A percentile compares a stretch with the other conserved stretches of the same genome.
Evolutionary conservation across 164 flowering plant genomes (phyloP).

Genomic region (Chloranthus sessilifolius): DNA sequence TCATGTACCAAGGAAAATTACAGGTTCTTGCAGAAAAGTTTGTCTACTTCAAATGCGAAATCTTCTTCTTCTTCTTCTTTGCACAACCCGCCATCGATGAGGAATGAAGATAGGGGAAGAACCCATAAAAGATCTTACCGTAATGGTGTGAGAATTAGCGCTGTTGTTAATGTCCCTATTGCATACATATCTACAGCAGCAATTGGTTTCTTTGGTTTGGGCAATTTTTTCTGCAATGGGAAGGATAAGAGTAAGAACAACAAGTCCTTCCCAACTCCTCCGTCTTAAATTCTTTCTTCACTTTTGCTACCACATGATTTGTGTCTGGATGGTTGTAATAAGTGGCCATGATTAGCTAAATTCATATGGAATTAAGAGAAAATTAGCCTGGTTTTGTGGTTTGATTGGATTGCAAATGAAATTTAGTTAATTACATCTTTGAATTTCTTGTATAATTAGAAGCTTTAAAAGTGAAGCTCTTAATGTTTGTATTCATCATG

Average conservation of each 20-base stretch:
- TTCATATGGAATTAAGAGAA: no score
- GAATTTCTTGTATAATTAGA: no score
- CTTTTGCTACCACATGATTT: no score
- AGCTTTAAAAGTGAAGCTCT: no score
- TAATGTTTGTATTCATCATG: no score
- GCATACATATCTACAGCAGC: conserved; percentile 52
- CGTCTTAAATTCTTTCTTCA: no score
- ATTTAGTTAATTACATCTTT: no score
- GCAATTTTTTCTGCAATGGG: conserved; percentile 62
- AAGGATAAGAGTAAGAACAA: conserved; percentile 50
- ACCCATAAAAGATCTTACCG: conserved; percentile 28
- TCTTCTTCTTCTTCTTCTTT: conserved; percentile 1
- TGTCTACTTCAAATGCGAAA: background rate
- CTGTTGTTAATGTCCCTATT: conserved; percentile 68
- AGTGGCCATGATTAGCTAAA: no score
- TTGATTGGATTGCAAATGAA: no score
- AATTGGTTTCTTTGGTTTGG: conserved; percentile 51
- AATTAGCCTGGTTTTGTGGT: no score
- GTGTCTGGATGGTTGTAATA: no score
- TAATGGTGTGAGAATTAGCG: conserved; percentile 45
- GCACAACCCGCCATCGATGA: conserved; percentile 29
- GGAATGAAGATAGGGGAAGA: conserved; percentile 16
- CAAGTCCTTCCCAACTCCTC: no score
- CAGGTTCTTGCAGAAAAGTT: conserved; percentile 23
- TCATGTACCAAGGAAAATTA: conserved; percentile 38